Evolutionary conservation across 2,329 filamentous ascomycete species (phyloP).

Genomic region (Neonectria ditissima): DNA sequence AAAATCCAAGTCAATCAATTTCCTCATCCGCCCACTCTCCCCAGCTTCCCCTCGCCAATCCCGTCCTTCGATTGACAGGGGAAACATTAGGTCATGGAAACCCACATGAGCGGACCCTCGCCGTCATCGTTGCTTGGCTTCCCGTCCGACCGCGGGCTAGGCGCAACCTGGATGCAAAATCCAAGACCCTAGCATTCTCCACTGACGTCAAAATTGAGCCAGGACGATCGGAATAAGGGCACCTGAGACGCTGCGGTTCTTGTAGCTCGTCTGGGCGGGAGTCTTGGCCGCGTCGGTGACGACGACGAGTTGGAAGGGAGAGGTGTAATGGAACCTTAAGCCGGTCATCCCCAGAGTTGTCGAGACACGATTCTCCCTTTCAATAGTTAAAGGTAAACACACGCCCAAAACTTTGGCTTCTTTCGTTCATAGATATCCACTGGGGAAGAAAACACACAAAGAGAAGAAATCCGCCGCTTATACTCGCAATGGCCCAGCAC

Average conservation of each 20-base stretch:
- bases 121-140: conserved; percentile 13
- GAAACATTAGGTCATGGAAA: conserved; percentile 15
- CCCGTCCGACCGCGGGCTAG: neutral
- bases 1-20: neutral
- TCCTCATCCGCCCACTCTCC: neutral
- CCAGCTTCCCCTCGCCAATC: neutral
- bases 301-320: too few relatives aligned
- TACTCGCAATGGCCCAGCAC: conserved; percentile 40
- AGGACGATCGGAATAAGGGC: neutral
- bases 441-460: too few relatives aligned
- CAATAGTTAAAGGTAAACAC: too few relatives aligned
- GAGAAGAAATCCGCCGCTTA: neutral
- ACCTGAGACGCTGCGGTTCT: neutral
- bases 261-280: neutral
- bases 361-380: too few relatives aligned
- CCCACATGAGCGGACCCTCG: conserved; percentile 7
- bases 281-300: too few relatives aligned
- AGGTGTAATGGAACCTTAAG: too few relatives aligned
- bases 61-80: neutral
- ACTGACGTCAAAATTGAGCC: conserved; percentile 12
- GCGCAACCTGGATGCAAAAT: neutral
- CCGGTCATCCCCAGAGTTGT: too few relatives aligned
- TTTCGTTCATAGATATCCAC: too few relatives aligned
- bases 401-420: too few relatives aligned
- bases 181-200: neutral